Percentiles rank a stretch among this genome's conserved stretches.
These are phyloP conservation scores for Tulasnella calospora DNA, from an alignment of 768 basidiomycete species.

Conservation along the genomic window DNA sequence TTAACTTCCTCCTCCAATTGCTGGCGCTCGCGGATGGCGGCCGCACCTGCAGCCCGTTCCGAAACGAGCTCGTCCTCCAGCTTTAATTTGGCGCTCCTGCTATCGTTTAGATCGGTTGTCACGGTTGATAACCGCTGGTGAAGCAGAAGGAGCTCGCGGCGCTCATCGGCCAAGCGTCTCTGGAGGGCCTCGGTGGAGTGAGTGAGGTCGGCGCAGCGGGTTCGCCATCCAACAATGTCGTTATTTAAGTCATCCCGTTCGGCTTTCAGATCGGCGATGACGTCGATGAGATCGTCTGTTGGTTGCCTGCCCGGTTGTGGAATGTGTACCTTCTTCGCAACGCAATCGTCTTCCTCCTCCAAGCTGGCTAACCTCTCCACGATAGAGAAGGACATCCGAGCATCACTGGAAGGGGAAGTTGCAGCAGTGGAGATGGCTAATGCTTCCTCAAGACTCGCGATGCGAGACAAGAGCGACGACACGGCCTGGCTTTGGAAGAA, in stretches of 20 bases:
- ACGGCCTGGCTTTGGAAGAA: conserved; percentile 67
- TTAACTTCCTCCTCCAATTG: conserved; percentile 14
- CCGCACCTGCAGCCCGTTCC: neutral
- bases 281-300: conserved; percentile 66
- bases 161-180: conserved; percentile 68
- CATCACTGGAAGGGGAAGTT: conserved; percentile 33
- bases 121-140: conserved; percentile 8
- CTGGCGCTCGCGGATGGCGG: neutral
- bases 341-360: conserved; percentile 25
- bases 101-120: neutral
- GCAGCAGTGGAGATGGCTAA: conserved; percentile 43
- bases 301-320: neutral
- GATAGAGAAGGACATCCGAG: conserved; percentile 44
- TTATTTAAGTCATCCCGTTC: conserved; percentile 85
- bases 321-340: neutral
- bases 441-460: conserved; percentile 72
- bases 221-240: conserved; percentile 84
- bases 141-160: conserved; percentile 63
- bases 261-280: conserved; percentile 72
- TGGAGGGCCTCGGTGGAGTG: conserved; percentile 60
- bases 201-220: conserved; percentile 70
- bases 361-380: neutral
- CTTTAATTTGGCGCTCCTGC: neutral
- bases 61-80: conserved; percentile 12
- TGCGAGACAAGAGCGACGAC: conserved; percentile 67